Evolutionary conservation across 1,284 basidiomycete species (phyloP).

Genomic region (Phaffia rhodozyma): DNA sequence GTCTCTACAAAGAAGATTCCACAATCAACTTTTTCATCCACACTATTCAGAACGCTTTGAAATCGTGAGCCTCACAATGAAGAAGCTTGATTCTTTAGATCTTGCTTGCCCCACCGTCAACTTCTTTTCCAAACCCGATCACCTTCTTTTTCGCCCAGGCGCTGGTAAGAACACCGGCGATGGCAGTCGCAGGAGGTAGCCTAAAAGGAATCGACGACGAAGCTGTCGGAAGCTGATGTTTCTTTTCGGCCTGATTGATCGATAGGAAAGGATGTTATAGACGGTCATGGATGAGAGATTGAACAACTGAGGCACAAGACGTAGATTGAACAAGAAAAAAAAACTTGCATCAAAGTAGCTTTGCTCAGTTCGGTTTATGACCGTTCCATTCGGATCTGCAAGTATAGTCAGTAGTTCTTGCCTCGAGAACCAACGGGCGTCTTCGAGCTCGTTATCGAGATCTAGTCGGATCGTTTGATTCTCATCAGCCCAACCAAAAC

Average conservation of each 20-base stretch:
- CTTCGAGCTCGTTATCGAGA: constrained; percentile 91
- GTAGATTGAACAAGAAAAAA: background rate
- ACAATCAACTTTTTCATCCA: no score
- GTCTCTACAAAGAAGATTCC: background rate
- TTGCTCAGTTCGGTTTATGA: constrained; percentile 47
- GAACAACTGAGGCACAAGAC: background rate
- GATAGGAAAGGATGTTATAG: background rate
- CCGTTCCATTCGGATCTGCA: constrained; percentile 45
- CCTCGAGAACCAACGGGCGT: constrained; percentile 78
- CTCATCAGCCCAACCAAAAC: constrained; percentile 57
- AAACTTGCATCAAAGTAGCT: constrained; percentile 10
- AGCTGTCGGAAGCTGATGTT: background rate
- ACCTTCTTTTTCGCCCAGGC: constrained; percentile 50
- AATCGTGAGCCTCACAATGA: background rate
- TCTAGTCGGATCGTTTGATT: constrained; percentile 65
- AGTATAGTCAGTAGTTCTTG: constrained; percentile 57
- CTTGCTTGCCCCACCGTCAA: no score
- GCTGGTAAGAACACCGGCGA: constrained; percentile 55
- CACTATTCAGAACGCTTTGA: background rate
- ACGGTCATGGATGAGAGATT: background rate
- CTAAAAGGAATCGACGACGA: constrained; percentile 34
- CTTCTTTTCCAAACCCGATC: background rate
- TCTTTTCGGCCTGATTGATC: background rate
- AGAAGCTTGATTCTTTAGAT: background rate
- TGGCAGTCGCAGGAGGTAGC: constrained; percentile 55